These are phyloP conservation scores for Tephrocybe sp. DNA, from an alignment of 768 basidiomycete genomes.

Conservation along the genomic window DNA sequence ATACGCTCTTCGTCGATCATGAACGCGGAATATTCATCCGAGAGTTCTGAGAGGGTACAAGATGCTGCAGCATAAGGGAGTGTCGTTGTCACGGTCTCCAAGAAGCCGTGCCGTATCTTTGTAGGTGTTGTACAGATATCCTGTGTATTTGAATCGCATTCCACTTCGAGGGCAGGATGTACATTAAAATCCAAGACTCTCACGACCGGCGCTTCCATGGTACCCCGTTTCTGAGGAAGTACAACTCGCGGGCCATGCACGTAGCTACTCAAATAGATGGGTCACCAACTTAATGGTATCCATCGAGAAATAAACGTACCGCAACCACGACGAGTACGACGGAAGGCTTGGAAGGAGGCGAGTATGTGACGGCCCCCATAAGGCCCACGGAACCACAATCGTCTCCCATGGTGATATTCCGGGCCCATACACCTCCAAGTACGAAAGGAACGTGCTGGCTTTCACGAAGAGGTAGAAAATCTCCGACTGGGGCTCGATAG, in stretches of 20 bases:
- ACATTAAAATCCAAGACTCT: slow-evolving; percentile 19
- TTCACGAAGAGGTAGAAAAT: slow-evolving; percentile 11
- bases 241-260: slow-evolving; percentile 21
- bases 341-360: background rate
- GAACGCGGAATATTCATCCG: slow-evolving; percentile 16
- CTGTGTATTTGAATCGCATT: background rate
- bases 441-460: slow-evolving; percentile 8
- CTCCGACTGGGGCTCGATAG: background rate
- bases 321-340: slow-evolving; percentile 28
- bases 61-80: slow-evolving; percentile 13
- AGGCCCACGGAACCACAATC: background rate
- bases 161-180: background rate
- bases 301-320: background rate
- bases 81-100: slow-evolving; percentile 6
- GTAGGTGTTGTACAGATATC: slow-evolving; percentile 1
- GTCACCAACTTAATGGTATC: background rate
- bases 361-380: slow-evolving; percentile 1
- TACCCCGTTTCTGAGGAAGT: slow-evolving; percentile 5
- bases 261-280: slow-evolving; percentile 11
- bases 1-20: slow-evolving; percentile 24
- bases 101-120: slow-evolving; percentile 12
- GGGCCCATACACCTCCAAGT: slow-evolving; percentile 9
- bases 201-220: background rate
- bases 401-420: too few species aligned
- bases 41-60: background rate